These are phyloP conservation scores for Clonostachys sp. DNA, from an alignment of 2,329 filamentous ascomycete species.

Conservation along the genomic window DNA sequence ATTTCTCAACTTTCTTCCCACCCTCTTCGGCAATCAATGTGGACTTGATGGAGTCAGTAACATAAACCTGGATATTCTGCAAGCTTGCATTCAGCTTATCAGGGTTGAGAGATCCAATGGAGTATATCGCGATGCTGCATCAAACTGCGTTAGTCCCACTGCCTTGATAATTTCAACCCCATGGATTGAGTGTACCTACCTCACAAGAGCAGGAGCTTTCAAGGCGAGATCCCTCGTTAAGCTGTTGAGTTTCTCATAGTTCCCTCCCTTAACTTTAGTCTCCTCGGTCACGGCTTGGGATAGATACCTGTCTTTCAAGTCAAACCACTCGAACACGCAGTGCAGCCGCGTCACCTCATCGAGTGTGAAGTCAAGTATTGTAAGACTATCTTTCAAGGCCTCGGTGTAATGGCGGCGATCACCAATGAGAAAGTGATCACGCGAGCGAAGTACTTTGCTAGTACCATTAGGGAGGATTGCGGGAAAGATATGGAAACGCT, in stretches of 20 bases:
- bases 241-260: constrained; percentile 7
- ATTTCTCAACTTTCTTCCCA: no score
- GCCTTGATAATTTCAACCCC: not conserved
- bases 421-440: constrained; percentile 9
- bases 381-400: constrained; percentile 13
- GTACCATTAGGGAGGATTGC: not conserved
- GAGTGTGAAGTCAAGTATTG: constrained; percentile 20
- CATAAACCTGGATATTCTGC: not conserved
- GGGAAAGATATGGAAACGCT: not conserved
- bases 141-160: not conserved
- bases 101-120: not conserved
- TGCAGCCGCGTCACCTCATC: constrained; percentile 15
- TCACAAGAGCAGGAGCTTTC: constrained; percentile 7
- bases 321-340: constrained; percentile 18
- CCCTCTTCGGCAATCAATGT: not conserved
- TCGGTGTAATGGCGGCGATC: constrained; percentile 15
- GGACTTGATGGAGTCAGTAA: not conserved
- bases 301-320: constrained; percentile 17
- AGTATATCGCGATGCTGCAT: not conserved
- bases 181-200: constrained; percentile 10
- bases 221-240: constrained; percentile 10
- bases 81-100: not conserved
- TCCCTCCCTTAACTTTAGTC: constrained; percentile 9
- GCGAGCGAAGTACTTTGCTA: constrained; percentile 7
- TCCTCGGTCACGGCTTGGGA: constrained; percentile 18